phyloP scores from a whole-genome alignment of 2,329 filamentous ascomycete genomes.

The Aspergillus jensenii region DNA sequence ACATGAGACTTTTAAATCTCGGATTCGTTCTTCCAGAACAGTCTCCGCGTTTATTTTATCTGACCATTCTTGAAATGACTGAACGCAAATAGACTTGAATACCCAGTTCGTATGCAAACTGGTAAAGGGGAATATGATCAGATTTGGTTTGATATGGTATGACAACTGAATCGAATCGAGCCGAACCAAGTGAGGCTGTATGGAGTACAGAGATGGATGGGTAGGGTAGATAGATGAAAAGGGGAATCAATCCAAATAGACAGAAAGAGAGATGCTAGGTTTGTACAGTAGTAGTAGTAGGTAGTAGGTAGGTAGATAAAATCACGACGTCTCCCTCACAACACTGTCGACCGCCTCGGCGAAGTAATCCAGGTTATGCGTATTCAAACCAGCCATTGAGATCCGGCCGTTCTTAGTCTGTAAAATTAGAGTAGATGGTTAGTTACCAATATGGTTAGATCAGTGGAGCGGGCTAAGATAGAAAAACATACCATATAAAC shows the following conservation, averaged over 20 bases:
- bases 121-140: neutral
- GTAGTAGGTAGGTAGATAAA: conserved; percentile 6
- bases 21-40: too few species aligned
- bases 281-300: neutral
- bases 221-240: neutral
- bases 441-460: neutral
- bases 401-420: conserved; percentile 94
- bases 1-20: too few species aligned
- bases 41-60: too few species aligned
- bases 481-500: conserved; percentile 47
- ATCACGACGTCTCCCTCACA: conserved; percentile 52
- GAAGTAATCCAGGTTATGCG: conserved; percentile 88
- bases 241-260: neutral
- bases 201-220: neutral
- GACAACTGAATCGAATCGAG: neutral
- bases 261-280: neutral
- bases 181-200: neutral
- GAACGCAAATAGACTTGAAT: neutral
- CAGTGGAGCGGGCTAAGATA: neutral
- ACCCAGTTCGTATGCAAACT: neutral
- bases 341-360: conserved; percentile 85
- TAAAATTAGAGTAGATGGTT: neutral
- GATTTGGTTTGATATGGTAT: neutral
- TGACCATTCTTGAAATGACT: neutral
- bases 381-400: conserved; percentile 97